Evolutionary conservation across 2,329 filamentous ascomycete species (phyloP).

Genomic region (Fusarium piperis): DNA sequence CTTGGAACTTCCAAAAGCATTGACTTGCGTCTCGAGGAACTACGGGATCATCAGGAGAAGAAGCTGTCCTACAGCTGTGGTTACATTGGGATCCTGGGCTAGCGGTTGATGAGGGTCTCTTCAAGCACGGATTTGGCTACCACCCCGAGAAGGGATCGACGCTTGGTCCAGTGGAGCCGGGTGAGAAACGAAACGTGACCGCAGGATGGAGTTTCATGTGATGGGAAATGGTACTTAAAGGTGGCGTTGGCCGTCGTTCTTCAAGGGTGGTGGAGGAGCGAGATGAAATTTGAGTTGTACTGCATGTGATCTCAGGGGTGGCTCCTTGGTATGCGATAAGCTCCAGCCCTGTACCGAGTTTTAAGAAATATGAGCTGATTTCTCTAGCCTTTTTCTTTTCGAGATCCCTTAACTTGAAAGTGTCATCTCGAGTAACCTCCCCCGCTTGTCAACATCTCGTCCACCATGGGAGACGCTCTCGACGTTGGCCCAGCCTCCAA

Average conservation of each 20-base stretch:
- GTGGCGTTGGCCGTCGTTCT: neutral
- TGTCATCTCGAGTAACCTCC: neutral
- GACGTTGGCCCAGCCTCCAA: conserved; percentile 21
- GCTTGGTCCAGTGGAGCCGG: neutral
- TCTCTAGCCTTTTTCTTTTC: neutral
- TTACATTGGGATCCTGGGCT: conserved; percentile 1
- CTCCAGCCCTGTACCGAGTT: neutral
- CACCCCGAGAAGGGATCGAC: neutral
- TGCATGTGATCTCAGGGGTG: neutral
- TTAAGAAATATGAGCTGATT: neutral
- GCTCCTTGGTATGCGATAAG: neutral
- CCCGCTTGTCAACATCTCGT: neutral
- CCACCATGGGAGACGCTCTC: conserved; percentile 24
- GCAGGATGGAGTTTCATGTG: neutral
- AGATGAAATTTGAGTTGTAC: neutral
- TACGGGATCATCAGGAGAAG: conserved; percentile 1
- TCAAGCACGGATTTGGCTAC: neutral
- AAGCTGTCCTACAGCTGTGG: neutral
- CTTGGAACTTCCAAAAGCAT: neutral
- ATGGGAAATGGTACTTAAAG: neutral
- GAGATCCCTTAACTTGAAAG: neutral
- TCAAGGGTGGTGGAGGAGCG: neutral
- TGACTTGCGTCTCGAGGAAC: neutral
- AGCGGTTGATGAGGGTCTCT: neutral
- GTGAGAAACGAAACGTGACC: neutral